phyloP scores from a whole-genome alignment of 805 yeast species.

The Cyberlindnera meyerae region DNA sequence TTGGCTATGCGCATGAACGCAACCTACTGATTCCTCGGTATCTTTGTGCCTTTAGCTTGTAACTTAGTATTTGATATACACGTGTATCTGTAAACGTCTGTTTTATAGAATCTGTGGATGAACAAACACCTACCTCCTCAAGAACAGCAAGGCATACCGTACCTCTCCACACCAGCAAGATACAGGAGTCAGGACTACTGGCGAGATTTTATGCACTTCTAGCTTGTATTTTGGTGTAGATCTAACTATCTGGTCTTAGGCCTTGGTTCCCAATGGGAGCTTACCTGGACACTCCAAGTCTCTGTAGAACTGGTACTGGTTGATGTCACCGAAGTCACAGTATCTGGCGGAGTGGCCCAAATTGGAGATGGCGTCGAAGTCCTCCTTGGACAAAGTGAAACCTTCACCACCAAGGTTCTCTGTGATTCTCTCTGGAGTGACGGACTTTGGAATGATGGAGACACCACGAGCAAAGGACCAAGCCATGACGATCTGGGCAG shows the following conservation, averaged over 20 bases:
- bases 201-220: too few species aligned
- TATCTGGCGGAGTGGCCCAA: conserved; percentile 28
- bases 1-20: conserved; percentile 21
- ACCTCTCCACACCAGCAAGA: too few species aligned
- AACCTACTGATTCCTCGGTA: conserved; percentile 34
- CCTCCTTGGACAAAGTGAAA: conserved; percentile 31
- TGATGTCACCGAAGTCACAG: conserved; percentile 30
- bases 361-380: conserved; percentile 27
- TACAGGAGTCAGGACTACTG: too few species aligned
- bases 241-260: too few species aligned
- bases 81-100: too few species aligned
- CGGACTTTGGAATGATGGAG: conserved; percentile 49
- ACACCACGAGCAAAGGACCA: conserved; percentile 58
- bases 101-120: too few species aligned
- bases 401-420: conserved; percentile 28
- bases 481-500: conserved; percentile 50
- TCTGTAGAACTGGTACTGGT: conserved; percentile 29
- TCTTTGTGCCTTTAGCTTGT: conserved; percentile 30
- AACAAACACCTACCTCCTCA: too few species aligned
- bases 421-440: conserved; percentile 38
- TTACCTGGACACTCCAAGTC: conserved; percentile 32
- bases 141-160: too few species aligned
- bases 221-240: too few species aligned
- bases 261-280: conserved; percentile 10
- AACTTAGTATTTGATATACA: too few species aligned